Conservation (phyloP, 1,139 yeast genomes). For the Diutina siamensis region DNA sequence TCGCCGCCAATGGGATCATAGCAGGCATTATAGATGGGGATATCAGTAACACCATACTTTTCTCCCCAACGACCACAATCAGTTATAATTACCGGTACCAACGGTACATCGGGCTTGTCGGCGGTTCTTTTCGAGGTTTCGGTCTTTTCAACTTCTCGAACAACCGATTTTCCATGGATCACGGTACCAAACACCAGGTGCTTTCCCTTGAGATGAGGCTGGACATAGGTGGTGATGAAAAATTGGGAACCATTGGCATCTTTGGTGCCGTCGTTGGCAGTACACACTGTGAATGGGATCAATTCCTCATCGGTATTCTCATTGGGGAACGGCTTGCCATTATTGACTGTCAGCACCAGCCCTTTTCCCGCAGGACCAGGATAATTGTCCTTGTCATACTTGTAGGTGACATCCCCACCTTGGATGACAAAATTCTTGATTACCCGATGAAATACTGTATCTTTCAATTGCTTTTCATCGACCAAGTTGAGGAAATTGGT, state of each 20-base stretch:
- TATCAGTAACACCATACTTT: slow-evolving; percentile 18
- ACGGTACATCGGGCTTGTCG: slow-evolving; percentile 23
- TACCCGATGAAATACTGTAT: slow-evolving; percentile 52
- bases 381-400: slow-evolving; percentile 28
- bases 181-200: slow-evolving; percentile 70
- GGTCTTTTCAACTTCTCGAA: slow-evolving; percentile 50
- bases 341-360: slow-evolving; percentile 34
- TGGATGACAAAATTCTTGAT: slow-evolving; percentile 74
- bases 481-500: slow-evolving; percentile 39
- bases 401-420: slow-evolving; percentile 50
- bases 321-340: slow-evolving; percentile 37
- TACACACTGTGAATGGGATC: slow-evolving; percentile 43
- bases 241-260: slow-evolving; percentile 65
- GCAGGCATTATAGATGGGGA: slow-evolving; percentile 54
- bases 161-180: slow-evolving; percentile 51
- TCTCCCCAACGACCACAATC: slow-evolving; percentile 60
- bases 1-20: slow-evolving; percentile 56
- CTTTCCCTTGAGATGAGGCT: slow-evolving; percentile 64
- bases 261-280: slow-evolving; percentile 58
- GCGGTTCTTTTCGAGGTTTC: slow-evolving; percentile 18
- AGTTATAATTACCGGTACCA: slow-evolving; percentile 20
- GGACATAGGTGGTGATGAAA: slow-evolving; percentile 61
- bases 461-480: slow-evolving; percentile 15
- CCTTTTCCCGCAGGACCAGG: slow-evolving; percentile 33
- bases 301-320: slow-evolving; percentile 41